Conservation (phyloP, 148 eudicot species). For the Drosera capensis region DNA sequence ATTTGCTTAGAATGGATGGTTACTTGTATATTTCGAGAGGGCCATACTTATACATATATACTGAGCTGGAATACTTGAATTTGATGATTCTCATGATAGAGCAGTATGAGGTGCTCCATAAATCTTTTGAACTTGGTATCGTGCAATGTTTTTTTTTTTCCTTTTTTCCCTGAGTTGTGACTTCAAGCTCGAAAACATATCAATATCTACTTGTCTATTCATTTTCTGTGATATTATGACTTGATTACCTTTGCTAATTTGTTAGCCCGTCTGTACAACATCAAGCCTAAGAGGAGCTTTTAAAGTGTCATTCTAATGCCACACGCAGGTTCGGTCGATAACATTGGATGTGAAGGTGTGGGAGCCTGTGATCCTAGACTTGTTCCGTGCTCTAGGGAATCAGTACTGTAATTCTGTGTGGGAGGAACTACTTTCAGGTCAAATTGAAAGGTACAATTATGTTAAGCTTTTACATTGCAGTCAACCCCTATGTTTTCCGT, state of each 20-base stretch:
- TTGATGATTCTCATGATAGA: neutral
- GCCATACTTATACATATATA: neutral
- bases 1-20: conserved; percentile 10
- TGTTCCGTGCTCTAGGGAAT: conserved; percentile 85
- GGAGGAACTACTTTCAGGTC: conserved; percentile 70
- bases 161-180: no score
- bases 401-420: conserved; percentile 75
- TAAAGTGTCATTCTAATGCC: conserved; percentile 3
- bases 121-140: no score
- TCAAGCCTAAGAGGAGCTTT: neutral
- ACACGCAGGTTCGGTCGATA: conserved; percentile 73
- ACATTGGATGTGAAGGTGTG: conserved; percentile 91
- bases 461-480: no score
- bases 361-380: conserved; percentile 81
- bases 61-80: neutral
- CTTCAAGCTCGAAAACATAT: no score
- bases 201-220: no score
- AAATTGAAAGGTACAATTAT: no score
- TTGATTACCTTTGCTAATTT: neutral
- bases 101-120: no score
- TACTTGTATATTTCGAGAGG: neutral
- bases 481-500: no score
- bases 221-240: no score
- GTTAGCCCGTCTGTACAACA: neutral
- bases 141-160: no score